phyloP scores from a whole-genome alignment of 768 basidiomycete species.

The Mycena kentingensis region DNA sequence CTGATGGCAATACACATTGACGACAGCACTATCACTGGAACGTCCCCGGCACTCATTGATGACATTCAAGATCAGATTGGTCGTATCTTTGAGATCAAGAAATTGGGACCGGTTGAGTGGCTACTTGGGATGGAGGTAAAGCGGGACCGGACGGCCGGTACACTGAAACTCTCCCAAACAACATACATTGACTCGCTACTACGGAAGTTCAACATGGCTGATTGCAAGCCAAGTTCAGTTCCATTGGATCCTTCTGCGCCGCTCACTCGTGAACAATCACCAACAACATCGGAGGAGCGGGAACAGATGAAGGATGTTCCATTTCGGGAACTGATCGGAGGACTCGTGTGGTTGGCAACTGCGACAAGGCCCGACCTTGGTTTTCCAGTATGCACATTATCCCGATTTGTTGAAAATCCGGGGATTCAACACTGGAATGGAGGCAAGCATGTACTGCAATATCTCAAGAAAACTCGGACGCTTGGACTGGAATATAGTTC shows the following conservation, averaged over 20 bases:
- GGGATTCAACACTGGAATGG: too few species aligned
- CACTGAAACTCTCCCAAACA: slow-evolving; percentile 11
- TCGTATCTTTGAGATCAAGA: slow-evolving; percentile 20
- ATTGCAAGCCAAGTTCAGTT: slow-evolving; percentile 7
- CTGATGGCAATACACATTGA: too few species aligned
- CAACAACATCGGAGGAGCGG: not conserved
- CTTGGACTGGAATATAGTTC: too few species aligned
- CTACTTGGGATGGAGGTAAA: slow-evolving; percentile 32
- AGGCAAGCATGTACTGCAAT: too few species aligned
- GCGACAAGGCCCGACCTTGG: too few species aligned
- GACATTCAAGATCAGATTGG: slow-evolving; percentile 9
- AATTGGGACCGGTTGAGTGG: slow-evolving; percentile 27
- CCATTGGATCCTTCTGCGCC: slow-evolving; percentile 14
- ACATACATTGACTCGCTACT: slow-evolving; percentile 9
- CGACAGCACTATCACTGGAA: too few species aligned
- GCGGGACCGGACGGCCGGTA: slow-evolving; percentile 5
- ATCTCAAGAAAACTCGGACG: too few species aligned
- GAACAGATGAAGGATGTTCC: slow-evolving; percentile 5
- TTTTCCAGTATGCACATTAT: too few species aligned
- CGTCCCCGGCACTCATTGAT: not conserved
- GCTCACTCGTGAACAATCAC: not conserved
- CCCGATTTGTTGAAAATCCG: too few species aligned
- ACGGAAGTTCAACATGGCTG: not conserved
- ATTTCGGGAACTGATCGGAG: too few species aligned
- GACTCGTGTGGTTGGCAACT: too few species aligned